These are phyloP conservation scores for Rubia peregrina DNA, from an alignment of 305 asterid species.

Conservation along the genomic window DNA sequence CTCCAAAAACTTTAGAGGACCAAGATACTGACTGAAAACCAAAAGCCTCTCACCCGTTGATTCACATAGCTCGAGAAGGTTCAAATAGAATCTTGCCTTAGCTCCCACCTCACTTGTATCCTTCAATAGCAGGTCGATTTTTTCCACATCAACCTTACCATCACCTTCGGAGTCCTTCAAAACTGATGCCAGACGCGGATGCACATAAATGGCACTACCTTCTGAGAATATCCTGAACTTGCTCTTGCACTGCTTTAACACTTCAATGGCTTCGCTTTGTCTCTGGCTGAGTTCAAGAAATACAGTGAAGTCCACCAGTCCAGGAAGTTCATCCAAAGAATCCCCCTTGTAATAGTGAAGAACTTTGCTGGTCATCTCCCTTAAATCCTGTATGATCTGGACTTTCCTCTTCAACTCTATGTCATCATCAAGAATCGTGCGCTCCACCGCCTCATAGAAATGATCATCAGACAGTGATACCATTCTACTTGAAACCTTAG, in stretches of 20 bases:
- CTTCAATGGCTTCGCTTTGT: conserved; percentile 50
- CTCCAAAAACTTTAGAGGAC: conserved; percentile 1
- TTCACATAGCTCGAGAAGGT: conserved; percentile 83
- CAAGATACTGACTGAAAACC: too few species aligned
- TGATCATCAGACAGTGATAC: conserved; percentile 48
- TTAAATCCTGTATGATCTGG: conserved; percentile 68
- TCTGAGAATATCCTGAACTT: conserved; percentile 66
- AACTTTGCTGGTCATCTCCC: conserved; percentile 79
- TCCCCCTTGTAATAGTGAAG: conserved; percentile 93
- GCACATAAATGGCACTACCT: conserved; percentile 84
- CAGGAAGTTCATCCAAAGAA: conserved; percentile 90
- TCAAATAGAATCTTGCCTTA: conserved; percentile 71
- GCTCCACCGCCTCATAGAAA: conserved; percentile 75
- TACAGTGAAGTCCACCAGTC: conserved; percentile 25
- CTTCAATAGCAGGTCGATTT: conserved; percentile 45
- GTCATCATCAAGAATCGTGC: conserved; percentile 56
- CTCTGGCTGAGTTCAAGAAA: conserved; percentile 50
- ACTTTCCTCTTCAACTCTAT: conserved; percentile 58
- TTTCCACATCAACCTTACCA: conserved; percentile 46
- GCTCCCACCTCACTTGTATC: conserved; percentile 52
- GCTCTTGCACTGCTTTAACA: conserved; percentile 32
- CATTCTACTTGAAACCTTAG: conserved; percentile 36
- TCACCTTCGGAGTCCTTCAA: conserved; percentile 46
- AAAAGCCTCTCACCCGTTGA: conserved; percentile 41
- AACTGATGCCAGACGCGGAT: conserved; percentile 58